phyloP scores from a whole-genome alignment of 1,139 yeast species.

The Petasospora fabianii region DNA sequence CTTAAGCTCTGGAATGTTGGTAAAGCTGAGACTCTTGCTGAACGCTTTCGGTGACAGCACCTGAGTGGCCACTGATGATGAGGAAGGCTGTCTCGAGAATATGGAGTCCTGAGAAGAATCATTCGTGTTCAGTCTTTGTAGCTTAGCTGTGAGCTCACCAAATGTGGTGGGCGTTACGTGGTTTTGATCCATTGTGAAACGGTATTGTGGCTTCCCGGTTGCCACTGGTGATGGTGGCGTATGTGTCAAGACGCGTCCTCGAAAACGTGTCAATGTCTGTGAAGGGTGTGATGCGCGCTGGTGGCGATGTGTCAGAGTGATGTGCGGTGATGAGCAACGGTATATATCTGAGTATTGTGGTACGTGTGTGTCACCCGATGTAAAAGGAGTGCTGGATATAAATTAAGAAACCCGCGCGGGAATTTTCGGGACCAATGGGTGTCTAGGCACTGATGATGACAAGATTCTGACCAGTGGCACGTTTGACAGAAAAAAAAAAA shows the following conservation, averaged over 20 bases:
- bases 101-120: slow-evolving; percentile 20
- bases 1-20: slow-evolving; percentile 12
- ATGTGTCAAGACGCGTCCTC: slow-evolving; percentile 6
- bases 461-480: no score
- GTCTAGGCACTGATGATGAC: no score
- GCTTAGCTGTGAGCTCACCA: slow-evolving; percentile 10
- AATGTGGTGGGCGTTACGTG: neutral
- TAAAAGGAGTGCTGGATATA: no score
- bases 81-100: slow-evolving; percentile 26
- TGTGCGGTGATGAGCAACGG: no score
- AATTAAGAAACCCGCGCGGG: no score
- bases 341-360: no score
- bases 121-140: slow-evolving; percentile 23
- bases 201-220: no score
- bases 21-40: slow-evolving; percentile 19
- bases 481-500: no score
- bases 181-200: slow-evolving; percentile 2
- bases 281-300: no score
- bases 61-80: slow-evolving; percentile 22
- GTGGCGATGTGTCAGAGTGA: no score
- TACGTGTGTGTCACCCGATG: no score
- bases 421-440: no score
- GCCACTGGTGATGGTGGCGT: slow-evolving; percentile 1
- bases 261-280: neutral
- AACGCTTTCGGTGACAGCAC: slow-evolving; percentile 9